phyloP scores from a whole-genome alignment of 2,329 filamentous ascomycete genomes.

The Byssoonygena ceratinophila region DNA sequence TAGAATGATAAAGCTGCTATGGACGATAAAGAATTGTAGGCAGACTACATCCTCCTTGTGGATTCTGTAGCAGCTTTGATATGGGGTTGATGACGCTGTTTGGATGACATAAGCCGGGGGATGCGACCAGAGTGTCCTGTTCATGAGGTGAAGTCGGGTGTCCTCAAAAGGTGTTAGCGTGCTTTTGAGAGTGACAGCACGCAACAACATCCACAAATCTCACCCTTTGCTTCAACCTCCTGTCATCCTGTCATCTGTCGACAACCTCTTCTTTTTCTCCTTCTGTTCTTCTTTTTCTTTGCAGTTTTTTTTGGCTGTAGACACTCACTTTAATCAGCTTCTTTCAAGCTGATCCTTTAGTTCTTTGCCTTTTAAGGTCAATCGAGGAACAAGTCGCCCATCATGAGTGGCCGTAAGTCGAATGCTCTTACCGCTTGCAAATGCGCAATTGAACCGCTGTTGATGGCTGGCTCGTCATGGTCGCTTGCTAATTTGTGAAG shows the following conservation, averaged over 20 bases:
- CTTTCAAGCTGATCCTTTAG: conserved; percentile 24
- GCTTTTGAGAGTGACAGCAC: conserved; percentile 1
- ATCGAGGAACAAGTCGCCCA: conserved; percentile 35
- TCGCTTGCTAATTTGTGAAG: conserved; percentile 41
- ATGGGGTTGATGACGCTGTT: no score
- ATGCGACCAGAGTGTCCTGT: conserved; percentile 19
- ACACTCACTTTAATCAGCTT: conserved; percentile 28
- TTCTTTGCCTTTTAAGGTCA: conserved; percentile 21
- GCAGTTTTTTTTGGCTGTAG: conserved; percentile 1
- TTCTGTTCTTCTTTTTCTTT: conserved; percentile 20
- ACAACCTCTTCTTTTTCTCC: conserved; percentile 21
- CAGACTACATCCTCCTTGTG: no score
- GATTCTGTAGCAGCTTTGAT: no score
- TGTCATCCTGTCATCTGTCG: conserved; percentile 18
- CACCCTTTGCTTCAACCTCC: conserved; percentile 16
- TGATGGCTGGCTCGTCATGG: neutral
- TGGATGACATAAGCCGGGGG: conserved; percentile 9
- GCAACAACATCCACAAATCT: conserved; percentile 18
- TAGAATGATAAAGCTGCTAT: no score
- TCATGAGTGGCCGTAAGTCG: conserved; percentile 50
- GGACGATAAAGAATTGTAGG: no score
- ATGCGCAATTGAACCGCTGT: conserved; percentile 7
- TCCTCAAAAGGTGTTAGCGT: conserved; percentile 16
- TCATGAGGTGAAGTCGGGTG: neutral
- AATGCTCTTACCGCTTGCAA: conserved; percentile 16